Conservation (phyloP, 768 basidiomycete genomes). For the Fibroporia radiculosa region DNA sequence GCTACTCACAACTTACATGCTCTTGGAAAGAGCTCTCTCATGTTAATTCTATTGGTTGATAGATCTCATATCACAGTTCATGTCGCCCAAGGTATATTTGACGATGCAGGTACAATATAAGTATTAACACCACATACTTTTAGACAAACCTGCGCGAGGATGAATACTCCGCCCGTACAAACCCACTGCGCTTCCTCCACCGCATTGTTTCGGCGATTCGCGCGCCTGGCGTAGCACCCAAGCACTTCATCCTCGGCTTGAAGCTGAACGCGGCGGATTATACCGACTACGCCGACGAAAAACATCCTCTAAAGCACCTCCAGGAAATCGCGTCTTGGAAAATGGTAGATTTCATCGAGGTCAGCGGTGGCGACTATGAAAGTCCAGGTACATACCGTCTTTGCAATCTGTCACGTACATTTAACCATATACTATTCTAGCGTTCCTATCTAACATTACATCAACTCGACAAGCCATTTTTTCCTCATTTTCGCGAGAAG, state of each 20-base stretch:
- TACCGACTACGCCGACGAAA: constrained; percentile 25
- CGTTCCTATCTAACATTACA: constrained; percentile 21
- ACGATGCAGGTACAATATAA: not conserved
- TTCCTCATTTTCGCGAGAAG: constrained; percentile 52
- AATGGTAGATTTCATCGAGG: constrained; percentile 75
- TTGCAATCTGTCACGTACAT: not conserved
- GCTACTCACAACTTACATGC: constrained; percentile 21
- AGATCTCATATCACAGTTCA: constrained; percentile 78
- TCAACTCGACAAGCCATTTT: constrained; percentile 67
- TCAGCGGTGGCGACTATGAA: constrained; percentile 85
- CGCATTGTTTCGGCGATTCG: constrained; percentile 53
- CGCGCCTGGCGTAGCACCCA: constrained; percentile 31
- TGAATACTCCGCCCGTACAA: constrained; percentile 39
- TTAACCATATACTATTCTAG: constrained; percentile 4
- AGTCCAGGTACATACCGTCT: constrained; percentile 43
- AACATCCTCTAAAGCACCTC: constrained; percentile 53
- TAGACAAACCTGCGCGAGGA: constrained; percentile 54
- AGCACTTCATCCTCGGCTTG: constrained; percentile 63
- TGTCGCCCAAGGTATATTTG: constrained; percentile 57
- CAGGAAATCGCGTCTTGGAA: constrained; percentile 54
- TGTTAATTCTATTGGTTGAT: too few relatives aligned
- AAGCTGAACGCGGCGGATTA: constrained; percentile 83
- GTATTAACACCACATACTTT: not conserved
- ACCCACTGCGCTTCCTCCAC: constrained; percentile 50
- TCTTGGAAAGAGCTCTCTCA: not conserved